Conservation (phyloP, 2,329 filamentous ascomycete genomes). For the Botryotinia calthae region DNA sequence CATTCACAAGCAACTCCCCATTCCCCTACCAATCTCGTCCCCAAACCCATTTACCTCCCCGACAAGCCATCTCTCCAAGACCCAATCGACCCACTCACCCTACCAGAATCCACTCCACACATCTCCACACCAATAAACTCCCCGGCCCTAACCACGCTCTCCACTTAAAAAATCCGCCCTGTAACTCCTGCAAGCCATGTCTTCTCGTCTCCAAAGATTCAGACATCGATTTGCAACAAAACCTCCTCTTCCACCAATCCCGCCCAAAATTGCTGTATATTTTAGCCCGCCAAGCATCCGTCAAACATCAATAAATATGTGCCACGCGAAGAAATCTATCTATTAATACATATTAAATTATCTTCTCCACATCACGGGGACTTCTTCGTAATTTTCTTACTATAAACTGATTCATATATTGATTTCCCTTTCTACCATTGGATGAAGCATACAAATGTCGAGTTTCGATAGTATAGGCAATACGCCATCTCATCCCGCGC, state of each 20-base stretch:
- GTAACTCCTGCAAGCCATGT: neutral
- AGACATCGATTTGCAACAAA: slow-evolving; percentile 25
- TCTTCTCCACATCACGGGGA: neutral
- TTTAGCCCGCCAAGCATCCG: neutral
- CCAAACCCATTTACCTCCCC: neutral
- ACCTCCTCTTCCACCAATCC: neutral
- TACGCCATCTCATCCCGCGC: slow-evolving; percentile 15
- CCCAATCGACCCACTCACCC: neutral
- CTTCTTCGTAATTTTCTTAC: neutral
- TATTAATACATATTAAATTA: neutral
- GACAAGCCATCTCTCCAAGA: neutral
- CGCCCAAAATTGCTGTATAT: neutral
- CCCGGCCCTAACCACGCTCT: neutral
- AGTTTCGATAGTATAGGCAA: slow-evolving; percentile 4
- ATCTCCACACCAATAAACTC: slow-evolving; percentile 10
- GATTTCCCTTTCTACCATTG: neutral
- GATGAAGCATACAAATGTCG: neutral
- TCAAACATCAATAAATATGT: neutral
- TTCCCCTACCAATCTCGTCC: neutral
- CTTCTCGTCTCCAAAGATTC: slow-evolving; percentile 23
- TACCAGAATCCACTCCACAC: neutral
- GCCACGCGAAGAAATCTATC: neutral
- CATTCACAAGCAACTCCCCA: neutral
- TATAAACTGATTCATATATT: neutral
- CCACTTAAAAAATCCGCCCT: slow-evolving; percentile 5